Conservation (phyloP, 1,139 yeast species). For the Protomyces lactucae-debilis region DNA sequence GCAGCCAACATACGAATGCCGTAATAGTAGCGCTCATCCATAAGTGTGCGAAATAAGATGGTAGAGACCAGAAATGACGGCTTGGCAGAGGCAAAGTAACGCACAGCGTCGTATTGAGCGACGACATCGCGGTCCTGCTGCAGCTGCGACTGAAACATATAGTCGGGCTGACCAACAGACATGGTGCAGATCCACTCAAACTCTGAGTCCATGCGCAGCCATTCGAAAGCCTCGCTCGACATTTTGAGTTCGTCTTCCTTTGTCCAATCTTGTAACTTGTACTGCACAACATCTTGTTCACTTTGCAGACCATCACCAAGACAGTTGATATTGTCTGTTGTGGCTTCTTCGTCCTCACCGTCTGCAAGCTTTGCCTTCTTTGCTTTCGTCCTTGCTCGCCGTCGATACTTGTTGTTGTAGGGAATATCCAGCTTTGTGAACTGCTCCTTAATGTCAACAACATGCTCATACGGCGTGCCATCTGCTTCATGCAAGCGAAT, state of each 20-base stretch:
- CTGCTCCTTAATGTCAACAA: conserved; percentile 81
- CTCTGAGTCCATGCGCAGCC: conserved; percentile 96
- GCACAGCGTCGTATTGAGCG: conserved; percentile 83
- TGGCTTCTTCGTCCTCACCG: conserved; percentile 37
- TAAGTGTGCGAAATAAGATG: conserved; percentile 66
- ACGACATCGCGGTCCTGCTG: conserved; percentile 95
- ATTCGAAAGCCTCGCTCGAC: conserved; percentile 86
- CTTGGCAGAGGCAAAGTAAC: conserved; percentile 61
- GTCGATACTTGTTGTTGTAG: conserved; percentile 83
- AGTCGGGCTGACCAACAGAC: conserved; percentile 82
- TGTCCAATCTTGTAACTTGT: conserved; percentile 74
- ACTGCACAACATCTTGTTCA: conserved; percentile 56
- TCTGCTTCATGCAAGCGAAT: conserved; percentile 96
- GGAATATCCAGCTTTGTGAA: conserved; percentile 87
- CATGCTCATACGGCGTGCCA: conserved; percentile 98
- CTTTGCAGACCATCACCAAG: conserved; percentile 73
- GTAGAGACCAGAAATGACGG: conserved; percentile 69
- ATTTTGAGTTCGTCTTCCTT: conserved; percentile 63
- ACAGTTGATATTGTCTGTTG: conserved; percentile 49
- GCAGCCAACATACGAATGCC: conserved; percentile 91
- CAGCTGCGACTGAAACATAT: conserved; percentile 89
- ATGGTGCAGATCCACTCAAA: conserved; percentile 91
- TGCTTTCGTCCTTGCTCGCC: conserved; percentile 42
- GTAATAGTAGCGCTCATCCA: conserved; percentile 81
- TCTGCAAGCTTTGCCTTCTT: conserved; percentile 28